phyloP scores from a whole-genome alignment of 140 eudicot genomes.

The Flaveria floridana region DNA sequence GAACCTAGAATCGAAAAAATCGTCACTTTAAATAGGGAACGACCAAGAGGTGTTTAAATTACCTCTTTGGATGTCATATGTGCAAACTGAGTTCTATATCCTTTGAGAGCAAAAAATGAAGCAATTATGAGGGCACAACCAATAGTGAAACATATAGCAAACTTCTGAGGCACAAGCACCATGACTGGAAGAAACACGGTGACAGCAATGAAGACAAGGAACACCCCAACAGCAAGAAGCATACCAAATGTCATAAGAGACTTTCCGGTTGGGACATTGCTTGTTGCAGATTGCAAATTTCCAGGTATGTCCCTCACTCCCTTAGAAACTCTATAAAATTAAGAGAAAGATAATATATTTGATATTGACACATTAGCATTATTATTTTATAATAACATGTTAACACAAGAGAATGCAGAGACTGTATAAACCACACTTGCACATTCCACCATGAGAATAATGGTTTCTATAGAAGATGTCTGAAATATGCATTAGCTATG shows the following conservation, averaged over 20 bases:
- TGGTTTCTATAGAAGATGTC: background rate
- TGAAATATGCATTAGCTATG: background rate
- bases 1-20: background rate
- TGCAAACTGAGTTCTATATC: slow-evolving; percentile 76
- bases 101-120: slow-evolving; percentile 90
- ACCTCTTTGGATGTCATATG: slow-evolving; percentile 97
- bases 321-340: slow-evolving; percentile 68
- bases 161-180: slow-evolving; percentile 95
- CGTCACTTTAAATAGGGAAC: background rate
- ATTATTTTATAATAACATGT: background rate
- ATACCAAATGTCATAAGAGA: slow-evolving; percentile 74
- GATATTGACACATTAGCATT: slow-evolving; percentile 10
- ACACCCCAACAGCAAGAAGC: slow-evolving; percentile 84
- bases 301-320: slow-evolving; percentile 94
- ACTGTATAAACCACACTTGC: slow-evolving; percentile 10
- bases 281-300: slow-evolving; percentile 81
- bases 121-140: slow-evolving; percentile 90
- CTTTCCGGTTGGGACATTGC: slow-evolving; percentile 76
- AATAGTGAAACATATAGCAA: slow-evolving; percentile 88
- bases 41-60: background rate
- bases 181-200: slow-evolving; percentile 94
- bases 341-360: background rate
- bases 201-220: slow-evolving; percentile 78
- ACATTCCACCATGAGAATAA: slow-evolving; percentile 5
- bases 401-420: slow-evolving; percentile 10